Evolutionary conservation across 2,329 filamentous ascomycete species (phyloP).

Genomic region (Ceratocystis destructans): DNA sequence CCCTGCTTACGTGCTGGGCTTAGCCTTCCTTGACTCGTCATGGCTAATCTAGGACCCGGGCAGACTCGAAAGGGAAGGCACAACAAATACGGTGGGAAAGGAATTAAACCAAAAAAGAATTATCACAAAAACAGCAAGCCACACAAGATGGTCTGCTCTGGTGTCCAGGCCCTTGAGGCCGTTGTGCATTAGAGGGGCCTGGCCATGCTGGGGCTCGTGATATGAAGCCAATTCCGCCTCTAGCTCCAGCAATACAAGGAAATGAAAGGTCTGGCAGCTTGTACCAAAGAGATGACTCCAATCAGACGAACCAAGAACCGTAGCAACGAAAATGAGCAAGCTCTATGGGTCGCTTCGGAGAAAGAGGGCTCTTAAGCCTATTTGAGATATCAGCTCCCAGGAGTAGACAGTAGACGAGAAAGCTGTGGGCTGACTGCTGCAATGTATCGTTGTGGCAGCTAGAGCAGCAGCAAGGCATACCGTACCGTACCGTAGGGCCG

Average conservation of each 20-base stretch:
- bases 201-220: slow-evolving; percentile 4
- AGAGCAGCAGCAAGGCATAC: no score
- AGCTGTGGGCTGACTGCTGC: not conserved
- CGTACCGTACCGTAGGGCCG: no score
- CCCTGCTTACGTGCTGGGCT: not conserved
- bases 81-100: not conserved
- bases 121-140: not conserved
- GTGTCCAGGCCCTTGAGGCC: not conserved
- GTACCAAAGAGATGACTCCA: slow-evolving; percentile 1
- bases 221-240: slow-evolving; percentile 2
- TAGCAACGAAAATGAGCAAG: not conserved
- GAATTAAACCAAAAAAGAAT: not conserved
- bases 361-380: not conserved
- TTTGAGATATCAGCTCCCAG: not conserved
- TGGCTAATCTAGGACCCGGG: not conserved
- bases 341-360: not conserved
- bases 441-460: no score
- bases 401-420: not conserved
- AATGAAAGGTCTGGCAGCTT: not conserved
- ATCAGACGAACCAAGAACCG: slow-evolving; percentile 3
- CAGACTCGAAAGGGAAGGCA: not conserved
- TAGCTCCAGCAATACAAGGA: not conserved
- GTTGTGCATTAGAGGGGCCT: not conserved
- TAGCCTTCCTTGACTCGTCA: not conserved
- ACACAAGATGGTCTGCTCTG: not conserved